These are phyloP conservation scores for Aegilops longissima DNA, from an alignment of 176 grass and related monocot species.

Conservation along the genomic window DNA sequence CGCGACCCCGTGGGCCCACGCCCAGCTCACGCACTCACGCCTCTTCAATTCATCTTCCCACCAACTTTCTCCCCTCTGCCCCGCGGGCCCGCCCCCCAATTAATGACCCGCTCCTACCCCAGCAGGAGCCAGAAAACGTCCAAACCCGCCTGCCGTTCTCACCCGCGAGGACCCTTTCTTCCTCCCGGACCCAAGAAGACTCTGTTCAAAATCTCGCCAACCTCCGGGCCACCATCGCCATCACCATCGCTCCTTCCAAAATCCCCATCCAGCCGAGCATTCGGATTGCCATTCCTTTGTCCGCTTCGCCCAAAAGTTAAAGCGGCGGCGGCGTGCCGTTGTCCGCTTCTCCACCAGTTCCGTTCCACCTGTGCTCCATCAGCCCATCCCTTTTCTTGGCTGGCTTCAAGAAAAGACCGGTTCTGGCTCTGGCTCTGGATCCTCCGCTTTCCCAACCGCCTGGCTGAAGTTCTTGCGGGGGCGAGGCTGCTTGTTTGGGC, in stretches of 20 bases:
- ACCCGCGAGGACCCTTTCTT: not conserved
- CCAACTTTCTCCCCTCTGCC: not conserved
- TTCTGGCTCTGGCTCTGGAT: not conserved
- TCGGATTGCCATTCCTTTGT: not conserved
- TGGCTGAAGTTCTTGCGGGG: not conserved
- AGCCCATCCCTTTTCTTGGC: not conserved
- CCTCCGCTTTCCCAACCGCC: not conserved
- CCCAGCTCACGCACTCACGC: not conserved
- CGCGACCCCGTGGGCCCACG: not conserved
- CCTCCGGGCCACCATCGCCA: not conserved
- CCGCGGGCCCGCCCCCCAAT: not conserved
- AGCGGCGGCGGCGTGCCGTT: not conserved
- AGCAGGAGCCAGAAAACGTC: not conserved
- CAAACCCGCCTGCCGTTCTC: not conserved
- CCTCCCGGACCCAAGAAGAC: not conserved
- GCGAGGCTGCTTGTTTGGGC: not conserved
- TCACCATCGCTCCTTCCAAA: not conserved
- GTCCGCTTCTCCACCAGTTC: not conserved
- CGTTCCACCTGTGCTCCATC: not conserved
- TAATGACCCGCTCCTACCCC: not conserved
- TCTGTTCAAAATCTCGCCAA: not conserved
- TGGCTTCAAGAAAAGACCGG: slow-evolving; percentile 27
- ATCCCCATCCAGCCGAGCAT: not conserved
- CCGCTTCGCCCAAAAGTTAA: not conserved
- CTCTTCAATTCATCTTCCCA: not conserved